Evolutionary conservation across 164 flowering plant genomes (phyloP), one percentile per base, ranked within the genome.

Genomic region (Nelumbo lutea): DNA sequence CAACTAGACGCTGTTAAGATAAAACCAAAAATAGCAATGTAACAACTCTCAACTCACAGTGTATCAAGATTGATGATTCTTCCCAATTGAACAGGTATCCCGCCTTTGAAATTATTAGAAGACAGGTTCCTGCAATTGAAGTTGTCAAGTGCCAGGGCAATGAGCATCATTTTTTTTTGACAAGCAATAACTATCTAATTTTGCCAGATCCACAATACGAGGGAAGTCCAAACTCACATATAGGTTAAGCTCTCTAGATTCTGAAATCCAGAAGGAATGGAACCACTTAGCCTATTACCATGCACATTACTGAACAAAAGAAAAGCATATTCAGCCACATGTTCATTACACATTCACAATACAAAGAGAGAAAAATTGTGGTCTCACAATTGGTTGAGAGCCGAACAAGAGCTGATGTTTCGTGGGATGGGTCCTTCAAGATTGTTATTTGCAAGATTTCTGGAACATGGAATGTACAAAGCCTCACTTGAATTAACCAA

Each of bases 341-440:
- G 27, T 27, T 27, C 27, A 27, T 27, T 27, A 0, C 27, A 27
- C 27, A 27, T 27, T 27, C 0, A 27, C 27, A 27, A 27, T 27
- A 27, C 27, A 27, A 27, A 27, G 27, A 27, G 27, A 27, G 27
- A 27, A 27, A 27, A 27, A 27, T 27, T 27, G 27, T 0, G 27
- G 27, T 27, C 96, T 51, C 80, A 94, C 98, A 94, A 76, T 65
- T 91, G 97, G 75, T 94, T 94, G 68, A 94, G 78, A 3, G 96
- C 93, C 1, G 87, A 85, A 79, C 87, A 84, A 42, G 83, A 80
- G 73, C 85, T 81, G 53, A 84, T 78, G 55, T 82, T 78, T n/a
- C 62, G 68, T 2, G 87, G 87, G 52, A 93, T 89, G 6, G 92
- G 86, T 15, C 98, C 98, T 74, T 85, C 96, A 58, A 94, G 83